Conservation (phyloP, 495 filamentous ascomycete species). For the Aspergillus wentii region DNA sequence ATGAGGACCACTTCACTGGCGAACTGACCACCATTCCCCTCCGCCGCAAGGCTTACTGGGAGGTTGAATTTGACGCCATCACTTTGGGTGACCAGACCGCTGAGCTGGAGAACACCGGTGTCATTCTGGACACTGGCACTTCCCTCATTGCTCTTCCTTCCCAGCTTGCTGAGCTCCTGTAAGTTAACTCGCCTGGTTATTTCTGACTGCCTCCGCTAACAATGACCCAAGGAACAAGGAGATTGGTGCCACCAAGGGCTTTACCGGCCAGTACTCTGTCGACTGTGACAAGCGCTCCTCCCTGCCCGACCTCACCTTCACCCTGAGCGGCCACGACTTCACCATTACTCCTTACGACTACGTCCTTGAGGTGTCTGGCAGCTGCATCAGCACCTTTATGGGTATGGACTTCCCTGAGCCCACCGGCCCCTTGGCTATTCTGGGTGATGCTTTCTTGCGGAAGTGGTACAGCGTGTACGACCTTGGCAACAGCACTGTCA, state of each 20-base stretch:
- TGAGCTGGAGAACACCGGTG: slow-evolving; percentile 87
- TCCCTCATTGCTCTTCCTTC: slow-evolving; percentile 94
- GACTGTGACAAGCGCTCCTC: slow-evolving; percentile 80
- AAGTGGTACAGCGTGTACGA: slow-evolving; percentile 98
- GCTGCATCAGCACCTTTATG: slow-evolving; percentile 96
- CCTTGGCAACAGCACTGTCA: slow-evolving; percentile 76
- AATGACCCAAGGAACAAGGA: slow-evolving; percentile 68
- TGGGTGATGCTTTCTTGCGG: slow-evolving; percentile 96
- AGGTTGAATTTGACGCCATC: slow-evolving; percentile 92
- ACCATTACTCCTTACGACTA: slow-evolving; percentile 87
- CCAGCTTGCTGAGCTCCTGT: slow-evolving; percentile 89
- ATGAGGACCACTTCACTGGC: slow-evolving; percentile 81
- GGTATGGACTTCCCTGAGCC: slow-evolving; percentile 96
- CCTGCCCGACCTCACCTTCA: slow-evolving; percentile 87
- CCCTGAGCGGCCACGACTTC: slow-evolving; percentile 83
- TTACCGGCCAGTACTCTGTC: slow-evolving; percentile 89
- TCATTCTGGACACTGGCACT: slow-evolving; percentile 97
- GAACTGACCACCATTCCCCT: slow-evolving; percentile 90
- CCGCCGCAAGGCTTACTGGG: slow-evolving; percentile 99
- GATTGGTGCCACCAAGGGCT: slow-evolving; percentile 96
- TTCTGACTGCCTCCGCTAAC: slow-evolving; percentile 18
- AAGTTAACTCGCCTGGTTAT: slow-evolving; percentile 28
- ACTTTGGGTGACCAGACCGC: slow-evolving; percentile 78
- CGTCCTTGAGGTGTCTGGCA: slow-evolving; percentile 90
- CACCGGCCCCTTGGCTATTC: slow-evolving; percentile 87